Percentiles rank a stretch among this genome's conserved stretches.
phyloP scores from a whole-genome alignment of 2,329 filamentous ascomycete genomes.

The Exophiala alcalophila region DNA sequence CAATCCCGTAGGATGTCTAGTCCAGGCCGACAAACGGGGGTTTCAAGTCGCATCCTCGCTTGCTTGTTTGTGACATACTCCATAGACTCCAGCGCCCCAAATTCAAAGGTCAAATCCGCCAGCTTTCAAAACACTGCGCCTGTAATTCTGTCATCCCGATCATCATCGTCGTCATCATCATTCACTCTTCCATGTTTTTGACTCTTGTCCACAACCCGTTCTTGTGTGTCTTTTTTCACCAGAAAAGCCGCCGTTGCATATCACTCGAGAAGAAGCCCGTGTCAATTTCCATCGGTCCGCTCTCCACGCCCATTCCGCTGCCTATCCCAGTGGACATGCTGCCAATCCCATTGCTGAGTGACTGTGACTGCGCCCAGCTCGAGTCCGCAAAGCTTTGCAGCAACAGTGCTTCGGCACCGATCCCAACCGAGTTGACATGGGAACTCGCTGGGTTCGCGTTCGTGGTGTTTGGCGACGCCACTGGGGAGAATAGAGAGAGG shows the following conservation, averaged over 20 bases:
- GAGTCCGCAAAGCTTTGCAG: slow-evolving; percentile 24
- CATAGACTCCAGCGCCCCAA: no score
- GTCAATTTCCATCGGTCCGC: slow-evolving; percentile 22
- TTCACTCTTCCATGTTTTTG: no score
- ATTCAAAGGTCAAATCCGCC: no score
- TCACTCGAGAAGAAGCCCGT: slow-evolving; percentile 24
- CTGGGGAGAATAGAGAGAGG: slow-evolving; percentile 15
- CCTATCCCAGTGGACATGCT: slow-evolving; percentile 8
- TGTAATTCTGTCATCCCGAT: no score
- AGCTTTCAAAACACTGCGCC: no score
- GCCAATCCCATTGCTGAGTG: slow-evolving; percentile 11
- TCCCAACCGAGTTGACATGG: slow-evolving; percentile 7
- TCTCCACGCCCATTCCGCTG: slow-evolving; percentile 8
- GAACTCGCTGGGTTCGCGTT: slow-evolving; percentile 8
- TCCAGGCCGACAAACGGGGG: no score
- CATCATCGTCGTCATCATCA: no score
- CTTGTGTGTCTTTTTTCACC: no score
- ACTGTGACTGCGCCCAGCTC: slow-evolving; percentile 20
- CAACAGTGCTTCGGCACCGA: slow-evolving; percentile 20
- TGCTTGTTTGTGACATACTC: no score
- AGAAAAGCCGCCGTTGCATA: slow-evolving; percentile 24
- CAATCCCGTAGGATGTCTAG: no score
- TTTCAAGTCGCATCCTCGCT: no score
- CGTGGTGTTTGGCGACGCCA: slow-evolving; percentile 6
- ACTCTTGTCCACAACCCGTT: no score